Conservation (phyloP, 805 yeast species). For the Wickerhamiella alocasiicola region DNA sequence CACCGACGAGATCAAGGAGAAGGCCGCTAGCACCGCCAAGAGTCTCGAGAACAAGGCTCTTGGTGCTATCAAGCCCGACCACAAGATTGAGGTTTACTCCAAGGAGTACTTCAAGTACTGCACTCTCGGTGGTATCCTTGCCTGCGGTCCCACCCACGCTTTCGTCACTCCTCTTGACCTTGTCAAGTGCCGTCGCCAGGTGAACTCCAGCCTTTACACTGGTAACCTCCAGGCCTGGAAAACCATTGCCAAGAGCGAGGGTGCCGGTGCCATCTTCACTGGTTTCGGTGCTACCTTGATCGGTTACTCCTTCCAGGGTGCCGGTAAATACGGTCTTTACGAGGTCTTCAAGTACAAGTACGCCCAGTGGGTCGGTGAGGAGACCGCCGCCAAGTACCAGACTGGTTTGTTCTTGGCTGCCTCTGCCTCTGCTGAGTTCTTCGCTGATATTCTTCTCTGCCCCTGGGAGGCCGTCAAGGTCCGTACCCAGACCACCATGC, state of each 20-base stretch:
- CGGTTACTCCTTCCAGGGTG: slow-evolving; percentile 93
- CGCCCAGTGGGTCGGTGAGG: slow-evolving; percentile 52
- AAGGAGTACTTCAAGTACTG: slow-evolving; percentile 60
- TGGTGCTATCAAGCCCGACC: slow-evolving; percentile 25
- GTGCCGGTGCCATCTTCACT: slow-evolving; percentile 62
- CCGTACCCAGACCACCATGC: slow-evolving; percentile 82
- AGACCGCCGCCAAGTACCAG: slow-evolving; percentile 46
- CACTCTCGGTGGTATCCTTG: slow-evolving; percentile 61
- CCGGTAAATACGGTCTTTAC: slow-evolving; percentile 93
- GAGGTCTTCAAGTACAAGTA: slow-evolving; percentile 80
- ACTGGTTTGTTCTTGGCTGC: slow-evolving; percentile 71
- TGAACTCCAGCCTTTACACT: slow-evolving; percentile 55
- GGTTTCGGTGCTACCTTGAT: slow-evolving; percentile 88
- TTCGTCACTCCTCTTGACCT: slow-evolving; percentile 86
- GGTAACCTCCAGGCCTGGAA: slow-evolving; percentile 76
- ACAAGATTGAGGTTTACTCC: slow-evolving; percentile 41
- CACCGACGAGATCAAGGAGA: slow-evolving; percentile 20
- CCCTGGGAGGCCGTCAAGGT: slow-evolving; percentile 95
- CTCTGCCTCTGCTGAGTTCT: slow-evolving; percentile 85
- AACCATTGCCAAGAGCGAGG: slow-evolving; percentile 59
- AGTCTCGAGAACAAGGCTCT: slow-evolving; percentile 27
- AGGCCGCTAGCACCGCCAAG: slow-evolving; percentile 21
- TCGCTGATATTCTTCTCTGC: slow-evolving; percentile 82
- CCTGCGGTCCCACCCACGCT: slow-evolving; percentile 96
- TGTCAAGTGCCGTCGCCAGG: slow-evolving; percentile 89